phyloP scores from a whole-genome alignment of 495 filamentous ascomycete genomes.

The Talaromyces liani region DNA sequence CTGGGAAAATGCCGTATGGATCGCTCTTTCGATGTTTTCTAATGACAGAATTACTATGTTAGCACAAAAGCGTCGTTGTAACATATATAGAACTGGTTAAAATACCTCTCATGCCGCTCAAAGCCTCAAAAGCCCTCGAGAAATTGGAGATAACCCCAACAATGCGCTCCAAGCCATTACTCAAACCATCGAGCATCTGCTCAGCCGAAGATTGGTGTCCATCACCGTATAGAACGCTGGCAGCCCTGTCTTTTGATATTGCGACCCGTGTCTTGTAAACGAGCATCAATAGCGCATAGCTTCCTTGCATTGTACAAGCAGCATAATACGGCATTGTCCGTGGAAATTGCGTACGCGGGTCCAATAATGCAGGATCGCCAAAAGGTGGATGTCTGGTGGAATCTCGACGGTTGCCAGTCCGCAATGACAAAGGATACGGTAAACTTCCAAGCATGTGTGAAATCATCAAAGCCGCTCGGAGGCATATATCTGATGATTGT shows the following conservation, averaged over 20 bases:
- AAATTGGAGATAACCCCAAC: conserved; percentile 48
- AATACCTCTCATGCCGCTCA: conserved; percentile 56
- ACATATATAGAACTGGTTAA: not conserved
- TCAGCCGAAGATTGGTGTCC: conserved; percentile 26
- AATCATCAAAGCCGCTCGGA: conserved; percentile 42
- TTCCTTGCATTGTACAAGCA: conserved; percentile 56
- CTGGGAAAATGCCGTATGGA: conserved; percentile 32
- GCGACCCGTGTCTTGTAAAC: conserved; percentile 42
- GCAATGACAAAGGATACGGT: conserved; percentile 39
- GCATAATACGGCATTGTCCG: conserved; percentile 56
- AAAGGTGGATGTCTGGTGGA: conserved; percentile 11
- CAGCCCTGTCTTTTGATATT: conserved; percentile 40
- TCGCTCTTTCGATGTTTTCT: conserved; percentile 43
- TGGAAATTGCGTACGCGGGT: conserved; percentile 28
- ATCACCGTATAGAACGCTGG: conserved; percentile 26
- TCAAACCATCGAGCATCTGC: conserved; percentile 42
- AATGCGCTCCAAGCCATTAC: conserved; percentile 44
- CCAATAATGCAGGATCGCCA: conserved; percentile 12
- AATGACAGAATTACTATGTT: not conserved
- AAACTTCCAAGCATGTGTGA: conserved; percentile 44
- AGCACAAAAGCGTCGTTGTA: not conserved
- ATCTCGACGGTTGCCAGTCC: not conserved
- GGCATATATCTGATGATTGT: conserved; percentile 48
- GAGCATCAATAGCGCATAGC: conserved; percentile 54
- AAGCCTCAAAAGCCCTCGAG: conserved; percentile 49